Base-by-base conservation (phyloP, 2,329 filamentous ascomycete species). In the Tolypocladium ovalisporum region DNA sequence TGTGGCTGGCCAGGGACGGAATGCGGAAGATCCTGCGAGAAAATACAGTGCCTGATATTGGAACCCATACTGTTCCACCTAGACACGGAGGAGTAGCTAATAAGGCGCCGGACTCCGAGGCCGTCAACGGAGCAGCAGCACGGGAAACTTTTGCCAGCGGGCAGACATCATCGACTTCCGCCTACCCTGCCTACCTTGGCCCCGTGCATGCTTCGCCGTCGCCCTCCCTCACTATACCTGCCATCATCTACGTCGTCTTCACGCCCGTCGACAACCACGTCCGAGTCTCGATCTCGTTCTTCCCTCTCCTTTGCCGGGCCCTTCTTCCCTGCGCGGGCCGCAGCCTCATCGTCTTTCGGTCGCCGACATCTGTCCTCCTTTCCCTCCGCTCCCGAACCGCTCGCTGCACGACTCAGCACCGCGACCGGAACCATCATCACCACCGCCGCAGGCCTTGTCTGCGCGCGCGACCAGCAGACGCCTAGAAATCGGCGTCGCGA, bases 111-210 rank as follows among this genome's bases (percentile, higher is more conserved):
- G 69, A 67, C 67, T 70, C 62, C 69, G 69, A 71, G 67, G 67
- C 67, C 68, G 69, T 69, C 65, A 71, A 70, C 69, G 69, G 69
- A 71, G 69, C 65, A 63, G 56, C 62, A 57, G 51, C 52, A 59
- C 61, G 62, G 63, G 66, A 68, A 70, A 67, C 68, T 70, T 70
- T 66, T 68, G 56, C 47, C 39, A 58, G 53, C 56, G 49, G 54
- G 59, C 59, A 64, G 62, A 63, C 62, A 64, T 62, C 61, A 61
- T 56, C 36, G 54, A 57, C 58, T 51, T 52, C 58, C 24, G 42
- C 37, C 10, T 15, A 13, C 6, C 22, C 42, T 29, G 42, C 42
- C n/a, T 22, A 22, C 40, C 40, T 22, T 22, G 15, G 44, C 44
- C 24, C 27, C 24, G 13, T 8, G 13, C 42, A 15, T 15, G n/a